Percentiles rank a stretch among this genome's conserved stretches.
phyloP scores from a whole-genome alignment of 2,329 filamentous ascomycete genomes.

The Diaporthe eres region DNA sequence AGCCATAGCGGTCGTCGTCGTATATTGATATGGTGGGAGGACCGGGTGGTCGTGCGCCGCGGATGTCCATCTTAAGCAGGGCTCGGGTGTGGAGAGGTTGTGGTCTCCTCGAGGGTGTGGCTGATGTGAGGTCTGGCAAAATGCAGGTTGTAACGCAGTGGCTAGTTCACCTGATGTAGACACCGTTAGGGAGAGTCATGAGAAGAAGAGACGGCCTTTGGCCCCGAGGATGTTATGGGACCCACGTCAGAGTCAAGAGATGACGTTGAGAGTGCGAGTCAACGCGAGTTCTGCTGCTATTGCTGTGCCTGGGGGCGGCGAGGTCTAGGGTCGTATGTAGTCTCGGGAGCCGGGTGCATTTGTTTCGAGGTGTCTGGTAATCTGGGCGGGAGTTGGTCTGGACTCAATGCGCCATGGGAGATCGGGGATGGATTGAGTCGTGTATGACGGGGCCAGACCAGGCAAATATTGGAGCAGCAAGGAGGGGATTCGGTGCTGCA shows the following conservation, averaged over 20 bases:
- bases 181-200: not conserved
- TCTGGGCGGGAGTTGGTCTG: not conserved
- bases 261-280: conserved; percentile 15
- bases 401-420: conserved; percentile 29
- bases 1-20: conserved; percentile 32
- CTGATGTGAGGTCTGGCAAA: not conserved
- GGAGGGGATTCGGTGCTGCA: not conserved
- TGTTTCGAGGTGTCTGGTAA: conserved; percentile 16
- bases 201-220: not conserved
- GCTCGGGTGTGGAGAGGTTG: not conserved
- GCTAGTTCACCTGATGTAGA: not conserved
- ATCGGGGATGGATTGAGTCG: conserved; percentile 21
- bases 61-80: conserved; percentile 40
- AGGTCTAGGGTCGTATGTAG: not conserved
- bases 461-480: not conserved
- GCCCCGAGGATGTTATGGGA: not conserved
- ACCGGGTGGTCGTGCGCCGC: conserved; percentile 38
- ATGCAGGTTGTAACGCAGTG: not conserved
- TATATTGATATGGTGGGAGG: conserved; percentile 39
- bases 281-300: not conserved
- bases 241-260: conserved; percentile 8
- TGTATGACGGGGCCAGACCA: conserved; percentile 7
- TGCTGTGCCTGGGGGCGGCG: not conserved
- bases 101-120: not conserved
- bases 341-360: conserved; percentile 11